Percentiles rank a stretch among this genome's conserved stretches.
Conservation (phyloP, 768 basidiomycete genomes). For the Pulveroboletus ravenelii region DNA sequence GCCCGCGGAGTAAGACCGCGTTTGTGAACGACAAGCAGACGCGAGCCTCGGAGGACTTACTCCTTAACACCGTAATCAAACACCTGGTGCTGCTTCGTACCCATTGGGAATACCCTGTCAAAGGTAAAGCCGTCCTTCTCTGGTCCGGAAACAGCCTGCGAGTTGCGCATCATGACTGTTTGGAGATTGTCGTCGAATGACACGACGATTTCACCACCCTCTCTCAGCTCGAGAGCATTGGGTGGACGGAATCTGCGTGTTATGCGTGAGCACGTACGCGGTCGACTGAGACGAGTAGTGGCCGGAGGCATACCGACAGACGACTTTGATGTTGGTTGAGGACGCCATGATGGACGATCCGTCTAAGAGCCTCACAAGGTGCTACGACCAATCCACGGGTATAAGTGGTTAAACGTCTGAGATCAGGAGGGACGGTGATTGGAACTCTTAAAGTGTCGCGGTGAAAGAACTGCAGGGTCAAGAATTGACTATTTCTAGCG, state of each 20-base stretch:
- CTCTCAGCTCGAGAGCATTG: conserved; percentile 84
- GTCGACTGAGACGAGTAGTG: conserved; percentile 2
- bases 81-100: conserved; percentile 85
- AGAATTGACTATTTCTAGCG: conserved; percentile 19
- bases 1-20: conserved; percentile 9
- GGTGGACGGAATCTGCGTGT: conserved; percentile 82
- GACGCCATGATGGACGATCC: conserved; percentile 56
- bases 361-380: conserved; percentile 13
- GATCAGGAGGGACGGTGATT: conserved; percentile 6
- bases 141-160: conserved; percentile 67
- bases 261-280: conserved; percentile 7
- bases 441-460: conserved; percentile 8
- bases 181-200: conserved; percentile 83
- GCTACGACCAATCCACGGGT: conserved; percentile 15
- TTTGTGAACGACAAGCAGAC: conserved; percentile 13
- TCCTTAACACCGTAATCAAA: conserved; percentile 99
- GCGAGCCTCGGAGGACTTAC: conserved; percentile 42
- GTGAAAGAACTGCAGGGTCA: conserved; percentile 19
- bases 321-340: conserved; percentile 93
- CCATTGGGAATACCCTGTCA: conserved; percentile 93
- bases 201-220: conserved; percentile 87
- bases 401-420: conserved; percentile 4
- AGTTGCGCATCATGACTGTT: conserved; percentile 75
- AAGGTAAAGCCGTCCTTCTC: conserved; percentile 98
- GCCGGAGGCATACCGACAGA: conserved; percentile 79